Base-by-base conservation (phyloP, 352 stramenopile genomes). In the Pythium sukuiense region DNA sequence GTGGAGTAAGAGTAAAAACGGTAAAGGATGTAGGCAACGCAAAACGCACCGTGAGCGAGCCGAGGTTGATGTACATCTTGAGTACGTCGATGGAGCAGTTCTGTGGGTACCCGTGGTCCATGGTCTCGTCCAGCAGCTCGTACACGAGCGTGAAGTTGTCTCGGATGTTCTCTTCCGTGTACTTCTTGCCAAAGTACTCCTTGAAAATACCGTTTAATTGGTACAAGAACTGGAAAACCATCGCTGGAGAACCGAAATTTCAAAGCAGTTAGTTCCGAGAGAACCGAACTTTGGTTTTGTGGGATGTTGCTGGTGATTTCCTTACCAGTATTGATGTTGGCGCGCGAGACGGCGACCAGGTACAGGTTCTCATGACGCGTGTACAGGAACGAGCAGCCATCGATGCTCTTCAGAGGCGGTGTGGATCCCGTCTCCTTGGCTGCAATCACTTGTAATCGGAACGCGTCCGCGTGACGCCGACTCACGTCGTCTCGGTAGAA, bases 121-220 rank as follows among this genome's bases (percentile, higher is more conserved):
- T 99, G 6, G 96, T 99, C 74, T 99, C 97, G 67, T 99, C 97
- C 71, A 99, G 93, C 32, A 99, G 87, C 83, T 99, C 97, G 66
- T 99, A 99, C 64, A 99, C 96, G 33, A 99, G 84, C 54, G 97
- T 99, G 80, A 99, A 99, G 78, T 99, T 99, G 74, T 99, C 98
- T 46, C 95, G 86, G 65, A 99, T 95, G 55, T 90, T 96, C 60
- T 98, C 97, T 73, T 99, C 96, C 59, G 95, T 97, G 80, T 99
- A 99, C 63, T 98, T 97, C 64, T 98, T 96, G 53, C 95, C 95
- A 69, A 99, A 96, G 73, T 99, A 99, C 60, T 96, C 94, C 71
- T 99, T 98, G 59, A 98, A 96, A 64, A 99, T 98, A 45, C 83
- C 73, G 71, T 99, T 98, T 66, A 98, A 88, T 70, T 99, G 96